A percentile compares a stretch with the other conserved stretches of the same genome.
Conservation (phyloP, 768 basidiomycete genomes). For the Suillus subluteus region DNA sequence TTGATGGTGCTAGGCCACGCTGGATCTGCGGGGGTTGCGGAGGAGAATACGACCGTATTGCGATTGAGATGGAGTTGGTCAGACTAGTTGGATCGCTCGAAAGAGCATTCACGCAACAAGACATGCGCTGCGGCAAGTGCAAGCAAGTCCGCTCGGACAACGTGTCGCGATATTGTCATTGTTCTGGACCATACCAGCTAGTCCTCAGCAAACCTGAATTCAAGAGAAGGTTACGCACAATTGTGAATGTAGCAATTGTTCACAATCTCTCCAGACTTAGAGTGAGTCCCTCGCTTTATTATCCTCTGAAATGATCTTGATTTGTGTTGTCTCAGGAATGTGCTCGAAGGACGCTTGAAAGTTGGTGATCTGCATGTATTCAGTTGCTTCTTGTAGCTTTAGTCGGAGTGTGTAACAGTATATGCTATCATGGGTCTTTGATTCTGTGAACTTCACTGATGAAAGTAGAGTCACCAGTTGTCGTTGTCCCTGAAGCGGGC, state of each 20-base stretch:
- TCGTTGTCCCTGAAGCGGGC: neutral
- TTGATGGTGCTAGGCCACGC: constrained; percentile 49
- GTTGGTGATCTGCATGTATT: constrained; percentile 32
- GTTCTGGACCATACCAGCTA: constrained; percentile 83
- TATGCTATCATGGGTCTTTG: neutral
- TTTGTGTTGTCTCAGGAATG: constrained; percentile 36
- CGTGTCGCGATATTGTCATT: constrained; percentile 81
- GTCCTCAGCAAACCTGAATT: constrained; percentile 75
- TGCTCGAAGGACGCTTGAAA: constrained; percentile 41
- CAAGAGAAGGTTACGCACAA: constrained; percentile 72
- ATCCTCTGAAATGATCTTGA: neutral
- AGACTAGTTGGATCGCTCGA: constrained; percentile 73
- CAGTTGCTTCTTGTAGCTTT: neutral
- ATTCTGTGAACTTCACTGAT: too few relatives aligned
- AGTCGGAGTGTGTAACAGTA: neutral
- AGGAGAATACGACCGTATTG: constrained; percentile 85
- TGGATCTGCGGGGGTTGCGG: constrained; percentile 78
- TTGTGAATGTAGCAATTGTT: constrained; percentile 80
- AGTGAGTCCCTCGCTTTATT: constrained; percentile 42
- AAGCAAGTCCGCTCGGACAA: constrained; percentile 90
- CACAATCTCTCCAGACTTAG: constrained; percentile 71
- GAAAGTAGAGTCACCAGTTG: too few relatives aligned
- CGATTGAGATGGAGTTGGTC: constrained; percentile 87
- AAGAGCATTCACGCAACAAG: constrained; percentile 82
- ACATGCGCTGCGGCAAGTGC: constrained; percentile 87